Base-by-base conservation (phyloP, 2,329 filamentous ascomycete species). In the Alternaria consortialis region DNA sequence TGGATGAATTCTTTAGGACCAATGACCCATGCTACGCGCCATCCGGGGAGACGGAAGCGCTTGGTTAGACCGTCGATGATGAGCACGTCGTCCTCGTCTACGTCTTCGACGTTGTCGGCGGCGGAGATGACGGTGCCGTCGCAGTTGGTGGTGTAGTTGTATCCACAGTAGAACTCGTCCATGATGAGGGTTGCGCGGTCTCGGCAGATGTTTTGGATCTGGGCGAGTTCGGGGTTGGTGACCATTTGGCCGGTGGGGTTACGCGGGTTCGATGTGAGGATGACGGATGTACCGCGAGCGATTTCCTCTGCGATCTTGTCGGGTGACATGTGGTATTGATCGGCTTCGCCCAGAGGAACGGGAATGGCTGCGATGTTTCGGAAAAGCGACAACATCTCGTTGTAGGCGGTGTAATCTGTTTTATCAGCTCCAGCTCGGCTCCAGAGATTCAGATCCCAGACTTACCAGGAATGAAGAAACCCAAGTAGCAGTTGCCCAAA, bases 11-110 rank as follows among this genome's bases (percentile, higher is more conserved):
- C 94, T 84, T 97, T 97, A 67, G 94, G 94, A 1, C 94, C 94
- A 56, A 98, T 79, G 69, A 98, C 93, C 94, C 94, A 98, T 7
- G 94, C 94, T 43, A 98, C 94, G 77, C 94, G 91, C 93, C 94
- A 98, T 63, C 94, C 94, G 1, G 94, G 94, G 32, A 98, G 88
- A 69, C 94, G 90, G 87, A 98, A 98, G 64, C 94, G 91, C 86
- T 98, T 98, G 71, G 94, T 98, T 27, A 98, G 86, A 51, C 94
- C 94, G 76, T 98, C 94, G 67, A 98, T 94, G 79, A 98, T 92
- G 66, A 98, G 87, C 2, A 98, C 94, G 74, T 97, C 92, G 80
- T 81, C 79, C 53, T 79, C 77, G 75, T 97, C 88, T 15, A 97
- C 93, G 71, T 97, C 93, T 58, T 93, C 86, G 50, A 98, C 87